These are phyloP conservation scores for Apiospora arundinis DNA, from an alignment of 2,329 filamentous ascomycete genomes.

Conservation along the genomic window DNA sequence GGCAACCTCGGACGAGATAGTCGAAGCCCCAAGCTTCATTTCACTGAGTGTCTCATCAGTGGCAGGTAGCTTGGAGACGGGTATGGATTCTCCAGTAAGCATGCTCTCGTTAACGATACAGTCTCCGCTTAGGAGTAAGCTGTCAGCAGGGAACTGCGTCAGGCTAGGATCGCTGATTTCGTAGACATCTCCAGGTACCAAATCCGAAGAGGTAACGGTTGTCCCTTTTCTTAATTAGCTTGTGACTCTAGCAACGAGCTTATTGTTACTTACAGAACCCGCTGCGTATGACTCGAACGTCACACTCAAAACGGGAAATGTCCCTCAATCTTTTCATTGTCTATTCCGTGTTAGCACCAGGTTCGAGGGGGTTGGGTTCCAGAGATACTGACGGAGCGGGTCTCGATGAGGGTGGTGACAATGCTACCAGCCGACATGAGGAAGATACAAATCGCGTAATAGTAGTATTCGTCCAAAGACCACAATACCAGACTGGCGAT, in stretches of 20 bases:
- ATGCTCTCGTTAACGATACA: slow-evolving; percentile 99
- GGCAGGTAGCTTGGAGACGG: slow-evolving; percentile 89
- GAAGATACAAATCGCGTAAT: slow-evolving; percentile 95
- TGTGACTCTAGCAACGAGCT: not conserved
- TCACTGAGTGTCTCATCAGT: slow-evolving; percentile 78
- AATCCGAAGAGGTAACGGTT: slow-evolving; percentile 76
- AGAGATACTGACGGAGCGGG: slow-evolving; percentile 68
- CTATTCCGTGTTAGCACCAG: slow-evolving; percentile 43
- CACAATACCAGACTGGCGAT: slow-evolving; percentile 92
- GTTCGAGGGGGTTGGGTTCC: not conserved
- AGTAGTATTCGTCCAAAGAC: slow-evolving; percentile 97
- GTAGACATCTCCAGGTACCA: slow-evolving; percentile 95
- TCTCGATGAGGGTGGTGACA: slow-evolving; percentile 86
- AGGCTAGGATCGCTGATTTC: slow-evolving; percentile 94
- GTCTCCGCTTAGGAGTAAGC: slow-evolving; percentile 87
- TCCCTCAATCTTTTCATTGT: slow-evolving; percentile 92
- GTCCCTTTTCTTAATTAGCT: slow-evolving; percentile 37
- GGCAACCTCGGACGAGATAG: slow-evolving; percentile 82
- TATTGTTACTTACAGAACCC: slow-evolving; percentile 76
- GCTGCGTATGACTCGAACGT: slow-evolving; percentile 89
- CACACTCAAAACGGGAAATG: slow-evolving; percentile 93
- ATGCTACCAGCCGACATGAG: slow-evolving; percentile 94
- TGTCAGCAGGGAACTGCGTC: slow-evolving; percentile 89
- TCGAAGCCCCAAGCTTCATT: slow-evolving; percentile 80
- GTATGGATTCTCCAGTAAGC: slow-evolving; percentile 96